These are phyloP conservation scores for Solanum habrochaites DNA, from an alignment of 257 asterid species.

Conservation along the genomic window DNA sequence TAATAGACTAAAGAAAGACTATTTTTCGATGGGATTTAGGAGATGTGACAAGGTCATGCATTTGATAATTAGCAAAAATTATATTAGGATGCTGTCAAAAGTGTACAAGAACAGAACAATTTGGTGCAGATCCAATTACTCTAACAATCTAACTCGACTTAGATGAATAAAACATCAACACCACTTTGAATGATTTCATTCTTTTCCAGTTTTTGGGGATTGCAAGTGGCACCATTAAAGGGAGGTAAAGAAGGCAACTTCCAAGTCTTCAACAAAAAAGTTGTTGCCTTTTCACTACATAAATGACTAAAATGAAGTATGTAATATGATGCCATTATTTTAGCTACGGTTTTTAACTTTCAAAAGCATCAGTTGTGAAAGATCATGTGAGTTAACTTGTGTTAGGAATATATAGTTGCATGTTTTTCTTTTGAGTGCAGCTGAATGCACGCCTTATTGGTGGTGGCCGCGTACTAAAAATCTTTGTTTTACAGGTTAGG, in stretches of 20 bases:
- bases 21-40: not conserved
- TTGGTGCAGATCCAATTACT: not conserved
- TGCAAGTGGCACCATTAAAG: not conserved
- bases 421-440: not conserved
- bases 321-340: not conserved
- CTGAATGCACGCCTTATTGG: not conserved
- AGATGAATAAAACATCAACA: not conserved
- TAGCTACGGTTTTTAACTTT: not conserved
- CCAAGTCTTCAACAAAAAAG: not conserved
- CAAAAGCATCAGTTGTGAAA: not conserved
- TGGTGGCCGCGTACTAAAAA: not conserved
- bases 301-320: not conserved
- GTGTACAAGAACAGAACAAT: not conserved
- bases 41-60: not conserved
- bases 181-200: not conserved
- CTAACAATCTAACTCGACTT: not conserved
- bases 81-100: not conserved
- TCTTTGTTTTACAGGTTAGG: slow-evolving; percentile 35
- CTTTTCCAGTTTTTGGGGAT: not conserved
- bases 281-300: not conserved
- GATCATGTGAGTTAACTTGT: not conserved
- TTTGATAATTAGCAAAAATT: not conserved
- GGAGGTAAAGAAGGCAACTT: not conserved
- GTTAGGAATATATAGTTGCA: not conserved
- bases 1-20: not conserved